Percentiles rank a stretch among this genome's conserved stretches.
These are phyloP conservation scores for Harringtonia aguacate DNA, from an alignment of 2,329 filamentous ascomycete species.

Conservation along the genomic window DNA sequence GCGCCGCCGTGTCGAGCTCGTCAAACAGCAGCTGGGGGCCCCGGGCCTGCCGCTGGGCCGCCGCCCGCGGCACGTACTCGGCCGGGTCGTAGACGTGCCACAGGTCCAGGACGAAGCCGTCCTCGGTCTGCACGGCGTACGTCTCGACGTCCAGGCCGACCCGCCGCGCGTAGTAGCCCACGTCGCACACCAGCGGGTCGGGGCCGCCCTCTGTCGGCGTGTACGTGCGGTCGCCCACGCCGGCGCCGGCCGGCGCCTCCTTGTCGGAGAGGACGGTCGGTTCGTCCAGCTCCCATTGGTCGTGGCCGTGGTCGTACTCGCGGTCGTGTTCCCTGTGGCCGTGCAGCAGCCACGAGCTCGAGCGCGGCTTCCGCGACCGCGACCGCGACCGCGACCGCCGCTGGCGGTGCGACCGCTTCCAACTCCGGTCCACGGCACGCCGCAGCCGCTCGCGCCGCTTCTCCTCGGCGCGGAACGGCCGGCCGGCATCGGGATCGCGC, in stretches of 20 bases:
- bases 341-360: too few relatives aligned
- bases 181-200: slow-evolving; percentile 68
- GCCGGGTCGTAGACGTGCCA: slow-evolving; percentile 85
- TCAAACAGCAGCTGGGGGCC: slow-evolving; percentile 53
- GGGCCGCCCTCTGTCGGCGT: slow-evolving; percentile 68
- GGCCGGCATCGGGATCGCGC: slow-evolving; percentile 44
- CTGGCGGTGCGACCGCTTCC: slow-evolving; percentile 35
- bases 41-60: slow-evolving; percentile 38
- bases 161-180: slow-evolving; percentile 75
- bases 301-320: too few relatives aligned
- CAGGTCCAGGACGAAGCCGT: slow-evolving; percentile 80
- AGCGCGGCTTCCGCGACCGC: too few relatives aligned
- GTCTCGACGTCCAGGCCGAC: slow-evolving; percentile 80
- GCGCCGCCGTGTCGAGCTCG: slow-evolving; percentile 17
- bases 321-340: too few relatives aligned
- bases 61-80: slow-evolving; percentile 47
- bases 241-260: slow-evolving; percentile 20
- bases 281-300: too few relatives aligned
- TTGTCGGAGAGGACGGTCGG: slow-evolving; percentile 24
- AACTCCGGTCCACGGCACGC: slow-evolving; percentile 47
- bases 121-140: slow-evolving; percentile 81
- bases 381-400: slow-evolving; percentile 22
- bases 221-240: slow-evolving; percentile 34
- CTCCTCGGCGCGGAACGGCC: slow-evolving; percentile 70
- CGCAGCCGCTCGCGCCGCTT: slow-evolving; percentile 44